Evolutionary conservation across 768 basidiomycete genomes (phyloP).

Genomic region (Lentinus tigrinus): DNA sequence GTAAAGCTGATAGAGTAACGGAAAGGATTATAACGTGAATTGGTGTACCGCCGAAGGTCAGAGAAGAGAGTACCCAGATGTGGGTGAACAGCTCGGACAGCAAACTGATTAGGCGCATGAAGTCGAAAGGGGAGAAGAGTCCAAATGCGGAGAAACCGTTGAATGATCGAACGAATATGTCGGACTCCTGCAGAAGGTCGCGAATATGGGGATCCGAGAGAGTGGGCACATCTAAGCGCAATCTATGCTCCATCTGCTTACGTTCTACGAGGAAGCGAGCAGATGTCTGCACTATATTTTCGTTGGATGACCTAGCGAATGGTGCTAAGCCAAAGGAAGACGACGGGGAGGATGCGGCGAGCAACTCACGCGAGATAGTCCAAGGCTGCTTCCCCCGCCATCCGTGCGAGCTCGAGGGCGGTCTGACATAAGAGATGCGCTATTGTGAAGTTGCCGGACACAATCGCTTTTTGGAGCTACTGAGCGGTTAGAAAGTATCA

Average conservation of each 20-base stretch:
- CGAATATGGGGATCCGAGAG: slow-evolving; percentile 70
- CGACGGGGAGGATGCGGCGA: background rate
- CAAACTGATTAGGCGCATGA: slow-evolving; percentile 70
- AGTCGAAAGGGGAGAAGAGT: slow-evolving; percentile 76
- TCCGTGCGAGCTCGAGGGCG: slow-evolving; percentile 60
- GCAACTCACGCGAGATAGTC: slow-evolving; percentile 71
- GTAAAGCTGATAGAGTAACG: slow-evolving; percentile 57
- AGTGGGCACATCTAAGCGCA: slow-evolving; percentile 77
- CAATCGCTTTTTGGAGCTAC: slow-evolving; percentile 68
- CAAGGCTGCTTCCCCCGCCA: slow-evolving; percentile 61
- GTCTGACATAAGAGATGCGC: slow-evolving; percentile 57
- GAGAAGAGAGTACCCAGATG: slow-evolving; percentile 61
- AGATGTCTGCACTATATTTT: slow-evolving; percentile 69
- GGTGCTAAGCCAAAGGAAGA: background rate
- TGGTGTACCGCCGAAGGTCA: slow-evolving; percentile 55
- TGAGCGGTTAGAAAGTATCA: background rate
- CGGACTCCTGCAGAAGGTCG: slow-evolving; percentile 83
- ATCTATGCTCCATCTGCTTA: slow-evolving; percentile 73
- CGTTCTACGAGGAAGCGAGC: slow-evolving; percentile 76
- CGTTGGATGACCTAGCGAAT: slow-evolving; percentile 57
- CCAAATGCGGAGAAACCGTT: slow-evolving; percentile 72
- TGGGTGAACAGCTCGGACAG: slow-evolving; percentile 73
- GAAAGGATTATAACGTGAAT: slow-evolving; percentile 59
- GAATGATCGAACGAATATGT: slow-evolving; percentile 82
- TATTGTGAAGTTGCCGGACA: slow-evolving; percentile 73